These are phyloP conservation scores for Suhomyces guaymorum DNA, from an alignment of 1,139 yeast genomes.

Conservation along the genomic window DNA sequence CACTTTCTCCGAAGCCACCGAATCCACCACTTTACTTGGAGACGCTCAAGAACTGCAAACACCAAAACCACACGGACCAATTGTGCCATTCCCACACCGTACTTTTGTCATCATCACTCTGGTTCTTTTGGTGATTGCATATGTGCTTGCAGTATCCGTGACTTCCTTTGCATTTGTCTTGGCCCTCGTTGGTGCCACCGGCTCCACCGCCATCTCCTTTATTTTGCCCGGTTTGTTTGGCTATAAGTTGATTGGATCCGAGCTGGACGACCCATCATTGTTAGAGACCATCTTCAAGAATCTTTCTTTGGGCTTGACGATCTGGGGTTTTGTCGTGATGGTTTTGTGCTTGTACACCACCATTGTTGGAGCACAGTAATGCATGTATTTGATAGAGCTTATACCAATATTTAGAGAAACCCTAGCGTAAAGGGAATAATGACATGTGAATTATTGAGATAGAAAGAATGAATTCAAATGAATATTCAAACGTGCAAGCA, in stretches of 20 bases:
- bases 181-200: constrained; percentile 62
- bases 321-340: constrained; percentile 49
- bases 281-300: constrained; percentile 27
- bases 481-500: no score
- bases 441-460: no score
- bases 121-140: constrained; percentile 44
- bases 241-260: constrained; percentile 43
- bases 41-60: constrained; percentile 18
- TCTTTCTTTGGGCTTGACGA: constrained; percentile 33
- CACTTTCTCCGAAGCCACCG: constrained; percentile 9
- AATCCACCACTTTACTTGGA: constrained; percentile 10
- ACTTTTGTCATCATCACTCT: constrained; percentile 53
- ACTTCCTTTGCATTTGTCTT: constrained; percentile 56
- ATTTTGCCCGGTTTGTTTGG: constrained; percentile 63
- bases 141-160: constrained; percentile 45
- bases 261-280: constrained; percentile 24
- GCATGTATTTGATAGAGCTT: no score
- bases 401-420: no score
- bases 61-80: constrained; percentile 14
- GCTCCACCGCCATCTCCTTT: constrained; percentile 60
- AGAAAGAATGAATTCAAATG: no score
- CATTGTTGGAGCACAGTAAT: constrained; percentile 16
- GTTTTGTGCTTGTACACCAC: constrained; percentile 42
- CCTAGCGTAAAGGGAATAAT: no score
- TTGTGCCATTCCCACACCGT: constrained; percentile 53